Evolutionary conservation across 2,329 filamentous ascomycete genomes (phyloP).

Genomic region (Colletotrichum sansevieriae): DNA sequence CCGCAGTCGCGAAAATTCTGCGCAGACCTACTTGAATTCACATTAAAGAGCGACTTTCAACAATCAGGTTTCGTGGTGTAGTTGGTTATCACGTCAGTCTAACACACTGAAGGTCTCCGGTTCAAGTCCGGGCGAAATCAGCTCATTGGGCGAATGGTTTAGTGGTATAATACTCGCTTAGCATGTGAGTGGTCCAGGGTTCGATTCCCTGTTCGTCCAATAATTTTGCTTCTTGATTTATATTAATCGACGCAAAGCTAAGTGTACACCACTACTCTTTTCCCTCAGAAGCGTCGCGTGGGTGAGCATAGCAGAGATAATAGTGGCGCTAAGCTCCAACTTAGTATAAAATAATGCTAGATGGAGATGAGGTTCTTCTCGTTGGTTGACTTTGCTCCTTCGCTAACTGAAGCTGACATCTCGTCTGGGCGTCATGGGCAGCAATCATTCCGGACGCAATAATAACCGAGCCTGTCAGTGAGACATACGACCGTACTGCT

Average conservation of each 20-base stretch:
- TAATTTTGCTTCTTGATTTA: not conserved
- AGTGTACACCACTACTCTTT: too few species aligned
- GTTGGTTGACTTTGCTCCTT: not conserved
- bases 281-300: too few species aligned
- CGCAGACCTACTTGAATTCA: conserved; percentile 44
- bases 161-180: conserved; percentile 42
- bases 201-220: conserved; percentile 41
- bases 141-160: conserved; percentile 28
- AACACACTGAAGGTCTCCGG: conserved; percentile 48
- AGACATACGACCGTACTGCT: not conserved
- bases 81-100: conserved; percentile 65
- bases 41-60: fast-evolving
- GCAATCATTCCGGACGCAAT: conserved; percentile 11
- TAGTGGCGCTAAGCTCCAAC: too few species aligned
- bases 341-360: too few species aligned
- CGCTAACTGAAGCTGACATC: not conserved
- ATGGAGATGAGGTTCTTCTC: too few species aligned
- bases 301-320: too few species aligned
- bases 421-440: not conserved
- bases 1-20: conserved; percentile 67
- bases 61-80: conserved; percentile 51
- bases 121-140: conserved; percentile 42
- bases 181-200: conserved; percentile 41
- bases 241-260: too few species aligned
- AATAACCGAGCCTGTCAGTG: not conserved